Base-by-base conservation (phyloP, 768 basidiomycete species). In the Lactarius hengduanensis region DNA sequence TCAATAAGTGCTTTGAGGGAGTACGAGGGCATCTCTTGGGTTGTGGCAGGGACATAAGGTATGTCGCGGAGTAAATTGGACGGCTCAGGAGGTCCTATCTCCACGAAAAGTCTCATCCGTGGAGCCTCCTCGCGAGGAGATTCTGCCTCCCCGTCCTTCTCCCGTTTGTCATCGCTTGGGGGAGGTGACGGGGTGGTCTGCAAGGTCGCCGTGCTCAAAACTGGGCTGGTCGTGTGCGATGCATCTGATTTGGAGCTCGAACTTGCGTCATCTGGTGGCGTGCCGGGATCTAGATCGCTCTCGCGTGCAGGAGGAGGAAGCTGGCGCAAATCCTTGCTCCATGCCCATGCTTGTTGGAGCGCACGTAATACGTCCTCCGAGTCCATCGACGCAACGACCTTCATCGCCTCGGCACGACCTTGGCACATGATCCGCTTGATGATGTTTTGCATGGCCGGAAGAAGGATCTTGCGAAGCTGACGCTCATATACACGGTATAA, bases 161-260 rank as follows among this genome's bases (percentile, higher is more conserved):
- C 75, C 15, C 76, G 76, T 66, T 78, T 78, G 62, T 76, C 75
- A 50, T 74, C 72, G 22, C 73, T 77, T 8, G 89, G 89, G 0
- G 89, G 86, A 0, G 90, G 90, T 2, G 87, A 89, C 0, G 90
- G 90, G 8, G 90, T 91, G n/a, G 90, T 92, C 68, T 87, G 86
- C 36, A 91, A 72, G 8, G 90, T 92, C 9, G 87, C 84, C 1
- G 88, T 88, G 15, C 88, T 90, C 32, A 91, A 73, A 4, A 90
- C 89, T 0, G 90, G 90, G 69, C 89, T 90, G 22, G 90, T 90
- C 67, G 74, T 79, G 26, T 87, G 86, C 5, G 86, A 87, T 9
- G 78, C 80, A 59, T 80, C 80, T 54, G 80, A 82, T 58, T 79
- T 79, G n/a, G 80, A 80, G 28, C 82, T 80, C 18, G 81, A 80